Conservation (phyloP, 2,329 filamentous ascomycete species). For the Penicillium capsulatum region DNA sequence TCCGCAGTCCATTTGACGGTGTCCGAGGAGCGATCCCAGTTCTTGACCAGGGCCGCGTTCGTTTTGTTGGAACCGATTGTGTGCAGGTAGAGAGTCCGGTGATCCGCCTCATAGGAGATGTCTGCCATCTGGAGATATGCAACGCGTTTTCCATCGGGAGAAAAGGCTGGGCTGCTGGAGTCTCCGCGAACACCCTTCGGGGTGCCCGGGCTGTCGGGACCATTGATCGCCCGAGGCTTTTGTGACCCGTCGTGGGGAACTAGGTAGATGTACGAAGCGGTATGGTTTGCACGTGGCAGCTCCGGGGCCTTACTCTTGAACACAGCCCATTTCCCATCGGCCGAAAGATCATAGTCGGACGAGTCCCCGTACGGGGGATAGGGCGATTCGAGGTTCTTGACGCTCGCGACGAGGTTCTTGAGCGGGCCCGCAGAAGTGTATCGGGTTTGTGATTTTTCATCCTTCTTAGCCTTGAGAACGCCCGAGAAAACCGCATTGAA, state of each 20-base stretch:
- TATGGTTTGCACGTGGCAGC: slow-evolving; percentile 54
- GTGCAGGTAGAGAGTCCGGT: slow-evolving; percentile 48
- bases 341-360: slow-evolving; percentile 68
- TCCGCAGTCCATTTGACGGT: slow-evolving; percentile 50
- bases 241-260: slow-evolving; percentile 61
- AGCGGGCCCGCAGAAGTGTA: slow-evolving; percentile 54
- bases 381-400: slow-evolving; percentile 44
- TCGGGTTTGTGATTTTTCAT: slow-evolving; percentile 36
- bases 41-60: slow-evolving; percentile 36
- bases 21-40: slow-evolving; percentile 53
- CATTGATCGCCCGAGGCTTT: slow-evolving; percentile 47
- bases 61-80: slow-evolving; percentile 32
- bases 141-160: slow-evolving; percentile 64
- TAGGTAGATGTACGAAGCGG: slow-evolving; percentile 77
- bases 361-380: slow-evolving; percentile 67
- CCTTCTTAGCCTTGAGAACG: slow-evolving; percentile 46
- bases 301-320: slow-evolving; percentile 45
- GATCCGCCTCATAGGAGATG: slow-evolving; percentile 76
- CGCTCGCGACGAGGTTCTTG: slow-evolving; percentile 37
- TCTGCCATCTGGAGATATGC: slow-evolving; percentile 76
- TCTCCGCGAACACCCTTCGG: slow-evolving; percentile 55
- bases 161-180: slow-evolving; percentile 66
- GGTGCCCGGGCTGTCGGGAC: slow-evolving; percentile 27
- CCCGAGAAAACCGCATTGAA: slow-evolving; percentile 71
- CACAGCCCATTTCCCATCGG: slow-evolving; percentile 39